Percentiles rank a stretch among this genome's conserved stretches.
Conservation (phyloP, 2,329 filamentous ascomycete genomes). For the Epichloe gansuensis region DNA sequence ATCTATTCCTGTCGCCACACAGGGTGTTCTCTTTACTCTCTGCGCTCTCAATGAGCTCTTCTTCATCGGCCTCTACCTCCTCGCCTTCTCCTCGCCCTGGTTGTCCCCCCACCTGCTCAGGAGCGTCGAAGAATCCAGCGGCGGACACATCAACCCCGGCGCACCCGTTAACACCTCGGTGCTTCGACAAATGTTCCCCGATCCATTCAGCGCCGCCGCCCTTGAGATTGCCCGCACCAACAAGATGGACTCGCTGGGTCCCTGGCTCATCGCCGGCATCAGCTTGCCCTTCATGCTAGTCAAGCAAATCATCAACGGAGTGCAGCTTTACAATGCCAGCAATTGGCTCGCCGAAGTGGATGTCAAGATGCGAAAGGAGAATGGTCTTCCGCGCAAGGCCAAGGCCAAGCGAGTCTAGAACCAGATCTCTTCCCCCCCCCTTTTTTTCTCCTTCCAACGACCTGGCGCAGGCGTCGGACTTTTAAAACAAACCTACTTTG, state of each 20-base stretch:
- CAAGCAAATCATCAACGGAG: conserved; percentile 89
- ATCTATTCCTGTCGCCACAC: neutral
- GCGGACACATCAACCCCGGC: conserved; percentile 47
- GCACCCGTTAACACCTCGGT: conserved; percentile 57
- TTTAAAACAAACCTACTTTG: neutral
- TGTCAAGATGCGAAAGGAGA: conserved; percentile 43
- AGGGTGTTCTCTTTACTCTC: conserved; percentile 84
- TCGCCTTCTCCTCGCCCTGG: conserved; percentile 86
- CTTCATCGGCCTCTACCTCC: conserved; percentile 95
- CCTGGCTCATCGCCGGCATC: conserved; percentile 62
- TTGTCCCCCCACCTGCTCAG: conserved; percentile 74
- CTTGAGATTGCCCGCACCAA: conserved; percentile 88
- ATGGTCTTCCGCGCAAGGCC: conserved; percentile 39
- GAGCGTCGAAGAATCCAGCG: conserved; percentile 40
- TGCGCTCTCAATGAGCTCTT: conserved; percentile 90
- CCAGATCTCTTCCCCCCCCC: no score
- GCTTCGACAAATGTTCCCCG: conserved; percentile 66
- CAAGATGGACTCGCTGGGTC: conserved; percentile 64
- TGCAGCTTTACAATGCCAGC: conserved; percentile 89
- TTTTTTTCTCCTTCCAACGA: neutral
- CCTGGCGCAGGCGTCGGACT: neutral
- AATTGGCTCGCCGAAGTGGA: conserved; percentile 92
- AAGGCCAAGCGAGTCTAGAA: conserved; percentile 21
- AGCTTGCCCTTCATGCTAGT: conserved; percentile 77
- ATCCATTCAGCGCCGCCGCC: conserved; percentile 82